Evolutionary conservation across 2,329 filamentous ascomycete genomes (phyloP), one percentile per base, ranked within the genome.

Genomic region (Calycina marina): DNA sequence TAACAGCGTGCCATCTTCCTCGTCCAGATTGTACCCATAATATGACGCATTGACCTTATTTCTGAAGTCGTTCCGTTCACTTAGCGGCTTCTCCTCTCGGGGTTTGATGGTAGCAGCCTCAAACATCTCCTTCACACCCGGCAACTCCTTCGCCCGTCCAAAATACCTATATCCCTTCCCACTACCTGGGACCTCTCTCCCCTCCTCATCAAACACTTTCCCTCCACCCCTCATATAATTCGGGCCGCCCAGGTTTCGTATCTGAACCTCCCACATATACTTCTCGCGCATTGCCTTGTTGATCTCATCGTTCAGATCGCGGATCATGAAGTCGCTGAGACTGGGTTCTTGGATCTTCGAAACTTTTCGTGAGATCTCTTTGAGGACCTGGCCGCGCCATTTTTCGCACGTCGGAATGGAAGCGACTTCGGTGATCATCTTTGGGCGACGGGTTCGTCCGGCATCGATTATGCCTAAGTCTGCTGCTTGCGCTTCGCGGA

Each of bases 241-340:
- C 17, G 90, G 90, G 2, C 90, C 90, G n/a, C 90, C 90, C 14
- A 96, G 56, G 50, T 93, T 92, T 37, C 86, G 72, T 46, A 98
- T 94, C 59, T 94, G 85, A 47, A 90, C 73, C 64, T 98, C 90
- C 90, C 90, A 98, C 70, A 93, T 86, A 68, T 92, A 85, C 60
- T 98, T 98, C 63, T 98, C 90, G 42, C 85, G 77, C 83, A 98
- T 94, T 40, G 93, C 69, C 61, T 93, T 93, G 66, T 98, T 98
- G 66, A 98, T 93, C 60, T 98, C 90, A 57, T 98, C 90, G 62
- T 98, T 98, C 53, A 98, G 66, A 58, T 98, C 90, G 51, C 90
- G 77, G 56, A 98, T 84, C 65, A 96, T 90, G 63, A 81, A 96
- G 65, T 98, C 90, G 58, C 75, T 84, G n/a, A 98, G 68, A 28